Evolutionary conservation across 2,329 filamentous ascomycete species (phyloP), one percentile per base, ranked within the genome.

Genomic region (Epichloe scottii): DNA sequence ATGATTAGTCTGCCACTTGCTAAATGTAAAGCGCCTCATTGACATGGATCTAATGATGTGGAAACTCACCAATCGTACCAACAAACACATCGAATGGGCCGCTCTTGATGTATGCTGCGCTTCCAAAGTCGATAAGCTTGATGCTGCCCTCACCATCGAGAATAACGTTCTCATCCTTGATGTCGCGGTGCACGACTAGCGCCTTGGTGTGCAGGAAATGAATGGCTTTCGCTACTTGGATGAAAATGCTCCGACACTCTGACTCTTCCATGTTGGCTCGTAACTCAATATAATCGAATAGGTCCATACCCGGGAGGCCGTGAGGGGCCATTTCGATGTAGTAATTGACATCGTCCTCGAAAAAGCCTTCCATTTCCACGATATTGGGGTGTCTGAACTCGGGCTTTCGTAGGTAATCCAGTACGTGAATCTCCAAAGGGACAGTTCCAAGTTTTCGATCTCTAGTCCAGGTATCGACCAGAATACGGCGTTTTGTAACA

Each of bases 11-110:
- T 23, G 10, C 14, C 15, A 15, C 23, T 21, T 17, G 40, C 11
- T 40, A 10, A 4, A 37, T 19, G 30, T 30, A 2, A 2, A 11
- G 3, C 3, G 10, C 30, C 30, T 30, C 10, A 30, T 30, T 30
- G 30, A 30, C 30, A 30, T 30, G 30, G 30, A 11, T 4, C 4
- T n/a, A 4, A 19, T 19, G 21, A 34, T 26, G 12, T 21, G 34
- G 48, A 35, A 35, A 68, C 84, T 63, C 74, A 96, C 91, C 91
- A 67, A 98, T 97, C 1, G 93, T 98, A 53, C 93, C 93, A 48
- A 98, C 93, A 71, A 98, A 98, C 14, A 98, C 93, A 66, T 97
- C 90, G 74, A 98, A 98, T 44, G 93, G 93, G 14, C 93, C 93
- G 66, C 86, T 96, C 72, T 95, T 96, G 73, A 97, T 95, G 66